Percentiles rank a stretch among this genome's conserved stretches.
Evolutionary conservation across 148 eudicot species (phyloP).

Genomic region (Amaranthus palmeri): DNA sequence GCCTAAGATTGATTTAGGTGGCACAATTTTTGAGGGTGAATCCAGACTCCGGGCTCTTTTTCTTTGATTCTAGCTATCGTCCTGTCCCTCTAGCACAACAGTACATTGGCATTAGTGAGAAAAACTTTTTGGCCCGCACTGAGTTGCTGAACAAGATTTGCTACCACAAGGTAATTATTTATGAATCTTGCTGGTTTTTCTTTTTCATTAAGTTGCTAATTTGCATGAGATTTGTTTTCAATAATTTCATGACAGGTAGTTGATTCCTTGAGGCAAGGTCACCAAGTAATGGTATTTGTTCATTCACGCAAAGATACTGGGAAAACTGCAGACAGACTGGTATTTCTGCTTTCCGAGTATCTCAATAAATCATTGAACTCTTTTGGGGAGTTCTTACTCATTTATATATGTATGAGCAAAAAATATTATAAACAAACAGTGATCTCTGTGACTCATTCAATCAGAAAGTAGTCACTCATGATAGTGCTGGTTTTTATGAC

Average conservation of each 20-base stretch:
- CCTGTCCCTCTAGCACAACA: slow-evolving; percentile 98
- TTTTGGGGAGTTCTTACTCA: neutral
- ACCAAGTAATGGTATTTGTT: slow-evolving; percentile 98
- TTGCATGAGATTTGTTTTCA: neutral
- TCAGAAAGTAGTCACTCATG: neutral
- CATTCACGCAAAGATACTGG: slow-evolving; percentile 98
- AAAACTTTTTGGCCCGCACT: slow-evolving; percentile 71
- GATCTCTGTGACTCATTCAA: neutral
- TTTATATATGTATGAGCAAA: neutral
- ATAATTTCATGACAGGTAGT: slow-evolving; percentile 47
- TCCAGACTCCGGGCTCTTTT: slow-evolving; percentile 83
- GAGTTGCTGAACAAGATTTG: slow-evolving; percentile 77
- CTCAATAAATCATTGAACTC: neutral
- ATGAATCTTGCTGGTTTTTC: neutral
- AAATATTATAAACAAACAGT: neutral
- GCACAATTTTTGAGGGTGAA: slow-evolving; percentile 96
- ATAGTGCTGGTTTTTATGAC: neutral
- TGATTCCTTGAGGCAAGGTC: slow-evolving; percentile 82
- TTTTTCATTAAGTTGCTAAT: neutral
- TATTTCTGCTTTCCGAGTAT: slow-evolving; percentile 26
- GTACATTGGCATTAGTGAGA: slow-evolving; percentile 91
- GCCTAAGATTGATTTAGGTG: slow-evolving; percentile 42
- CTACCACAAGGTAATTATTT: slow-evolving; percentile 61
- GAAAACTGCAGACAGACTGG: slow-evolving; percentile 91
- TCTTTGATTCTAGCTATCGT: slow-evolving; percentile 98